A percentile compares a stretch with the other conserved stretches of the same genome.
phyloP scores from a whole-genome alignment of 768 basidiomycete genomes.

The Paxillus rubicundulus region DNA sequence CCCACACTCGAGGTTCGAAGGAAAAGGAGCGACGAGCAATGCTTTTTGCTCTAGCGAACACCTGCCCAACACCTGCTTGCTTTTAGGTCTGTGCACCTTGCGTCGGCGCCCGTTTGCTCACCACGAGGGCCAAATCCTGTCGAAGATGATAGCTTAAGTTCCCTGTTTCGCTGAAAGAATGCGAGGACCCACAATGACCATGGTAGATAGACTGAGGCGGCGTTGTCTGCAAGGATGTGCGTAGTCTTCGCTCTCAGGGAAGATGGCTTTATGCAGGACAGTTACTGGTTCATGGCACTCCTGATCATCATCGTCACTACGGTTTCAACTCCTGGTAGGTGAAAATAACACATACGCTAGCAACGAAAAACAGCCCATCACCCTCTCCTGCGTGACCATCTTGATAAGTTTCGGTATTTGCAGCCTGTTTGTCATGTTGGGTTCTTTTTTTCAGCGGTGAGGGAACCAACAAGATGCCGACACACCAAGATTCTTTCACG shows the following conservation, averaged over 20 bases:
- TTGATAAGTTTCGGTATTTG: background rate
- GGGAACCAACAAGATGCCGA: background rate
- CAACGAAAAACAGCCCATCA: background rate
- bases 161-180: background rate
- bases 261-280: background rate
- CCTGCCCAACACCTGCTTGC: no score
- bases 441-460: background rate
- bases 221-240: background rate
- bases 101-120: background rate
- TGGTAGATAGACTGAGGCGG: background rate
- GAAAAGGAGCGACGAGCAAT: no score
- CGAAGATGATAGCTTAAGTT: background rate
- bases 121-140: background rate
- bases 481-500: conserved; percentile 5
- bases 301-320: background rate
- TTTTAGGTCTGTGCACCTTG: background rate
- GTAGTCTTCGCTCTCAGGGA: background rate
- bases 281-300: background rate
- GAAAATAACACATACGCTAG: background rate
- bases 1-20: no score
- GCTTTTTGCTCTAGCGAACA: no score
- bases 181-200: conserved; percentile 1
- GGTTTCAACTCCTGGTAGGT: background rate
- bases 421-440: background rate
- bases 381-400: no score